Conservation (phyloP, 345 rosid species). For the Erysimum cheiranthoides region DNA sequence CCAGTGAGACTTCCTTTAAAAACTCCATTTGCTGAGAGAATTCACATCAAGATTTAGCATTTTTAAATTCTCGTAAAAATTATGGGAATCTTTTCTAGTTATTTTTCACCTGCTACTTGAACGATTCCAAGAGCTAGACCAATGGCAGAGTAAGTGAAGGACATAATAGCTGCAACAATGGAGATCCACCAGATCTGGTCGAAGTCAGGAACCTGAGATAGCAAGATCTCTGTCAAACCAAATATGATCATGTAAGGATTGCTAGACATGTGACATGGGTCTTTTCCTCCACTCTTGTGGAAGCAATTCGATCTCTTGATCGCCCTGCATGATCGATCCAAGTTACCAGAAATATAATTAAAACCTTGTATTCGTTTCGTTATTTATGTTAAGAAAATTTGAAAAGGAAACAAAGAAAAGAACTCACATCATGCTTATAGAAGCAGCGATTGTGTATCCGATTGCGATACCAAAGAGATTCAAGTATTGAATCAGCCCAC, state of each 20-base stretch:
- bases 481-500: constrained; percentile 71
- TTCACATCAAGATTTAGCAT: constrained; percentile 5
- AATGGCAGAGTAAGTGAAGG: constrained; percentile 89
- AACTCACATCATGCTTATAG: constrained; percentile 81
- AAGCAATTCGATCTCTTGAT: constrained; percentile 79
- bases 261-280: constrained; percentile 71
- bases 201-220: constrained; percentile 85
- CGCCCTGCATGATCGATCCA: constrained; percentile 58
- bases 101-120: constrained; percentile 58
- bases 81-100: background rate
- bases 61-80: background rate
- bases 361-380: background rate
- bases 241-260: constrained; percentile 79
- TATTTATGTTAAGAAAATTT: constrained; percentile 3
- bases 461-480: constrained; percentile 72
- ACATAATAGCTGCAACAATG: constrained; percentile 89
- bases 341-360: background rate
- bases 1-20: constrained; percentile 80
- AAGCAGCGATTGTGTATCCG: constrained; percentile 81
- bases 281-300: constrained; percentile 64
- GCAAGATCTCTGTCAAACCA: constrained; percentile 65
- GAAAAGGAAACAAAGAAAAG: background rate
- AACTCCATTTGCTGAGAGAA: constrained; percentile 53
- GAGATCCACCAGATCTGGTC: constrained; percentile 95
- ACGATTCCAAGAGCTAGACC: constrained; percentile 86